Percentiles rank a stretch among this genome's conserved stretches.
phyloP scores from a whole-genome alignment of 2,329 filamentous ascomycete species.

The Periconia sp. region DNA sequence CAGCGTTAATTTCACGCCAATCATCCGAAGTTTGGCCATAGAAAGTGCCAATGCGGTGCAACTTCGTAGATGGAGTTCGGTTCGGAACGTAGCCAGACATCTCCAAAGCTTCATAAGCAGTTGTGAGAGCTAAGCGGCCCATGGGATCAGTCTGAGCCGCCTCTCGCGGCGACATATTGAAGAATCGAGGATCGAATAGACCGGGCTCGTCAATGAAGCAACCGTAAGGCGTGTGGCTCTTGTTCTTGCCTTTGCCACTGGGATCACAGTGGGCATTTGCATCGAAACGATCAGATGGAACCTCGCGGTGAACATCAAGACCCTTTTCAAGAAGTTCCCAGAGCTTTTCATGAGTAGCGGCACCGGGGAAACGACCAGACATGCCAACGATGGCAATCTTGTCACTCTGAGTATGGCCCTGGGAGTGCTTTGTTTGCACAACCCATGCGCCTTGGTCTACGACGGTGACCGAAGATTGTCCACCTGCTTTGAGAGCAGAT shows the following conservation, averaged over 20 bases:
- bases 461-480: conserved; percentile 46
- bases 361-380: conserved; percentile 75
- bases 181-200: conserved; percentile 79
- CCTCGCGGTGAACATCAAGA: conserved; percentile 69
- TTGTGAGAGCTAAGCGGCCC: conserved; percentile 74
- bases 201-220: conserved; percentile 77
- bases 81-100: conserved; percentile 78
- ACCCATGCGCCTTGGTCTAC: conserved; percentile 51
- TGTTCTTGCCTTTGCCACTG: conserved; percentile 73
- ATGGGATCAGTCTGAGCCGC: conserved; percentile 80
- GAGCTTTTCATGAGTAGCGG: conserved; percentile 69
- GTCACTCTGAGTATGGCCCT: conserved; percentile 56
- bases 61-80: conserved; percentile 66
- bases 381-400: conserved; percentile 87
- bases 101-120: conserved; percentile 79
- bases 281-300: conserved; percentile 73
- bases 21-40: conserved; percentile 77
- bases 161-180: conserved; percentile 84
- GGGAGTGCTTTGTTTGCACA: conserved; percentile 24
- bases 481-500: conserved; percentile 55
- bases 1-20: conserved; percentile 74
- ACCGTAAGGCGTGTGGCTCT: conserved; percentile 73
- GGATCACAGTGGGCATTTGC: conserved; percentile 71
- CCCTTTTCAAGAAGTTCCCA: conserved; percentile 77
- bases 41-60: conserved; percentile 69